phyloP scores from a whole-genome alignment of 768 basidiomycete genomes.

The Suillus subaureus region DNA sequence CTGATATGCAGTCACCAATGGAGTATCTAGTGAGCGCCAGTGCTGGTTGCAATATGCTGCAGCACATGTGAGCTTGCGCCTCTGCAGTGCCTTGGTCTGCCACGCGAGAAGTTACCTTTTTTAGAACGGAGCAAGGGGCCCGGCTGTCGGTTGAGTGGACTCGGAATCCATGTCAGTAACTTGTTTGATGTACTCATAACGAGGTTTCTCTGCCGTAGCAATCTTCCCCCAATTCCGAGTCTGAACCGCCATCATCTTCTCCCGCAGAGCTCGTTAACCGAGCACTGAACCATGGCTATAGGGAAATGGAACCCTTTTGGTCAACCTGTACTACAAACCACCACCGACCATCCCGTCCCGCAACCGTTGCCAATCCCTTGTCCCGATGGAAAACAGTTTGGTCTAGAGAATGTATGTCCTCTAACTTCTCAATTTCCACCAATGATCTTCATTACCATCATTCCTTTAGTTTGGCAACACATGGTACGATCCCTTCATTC shows the following conservation, averaged over 20 bases:
- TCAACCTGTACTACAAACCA: conserved; percentile 21
- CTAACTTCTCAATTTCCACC: conserved; percentile 3
- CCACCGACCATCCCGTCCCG: conserved; percentile 29
- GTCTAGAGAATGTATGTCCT: conserved; percentile 90
- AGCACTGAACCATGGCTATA: conserved; percentile 34
- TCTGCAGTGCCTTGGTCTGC: conserved; percentile 10
- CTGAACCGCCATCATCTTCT: conserved; percentile 7
- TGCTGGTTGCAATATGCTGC: not conserved
- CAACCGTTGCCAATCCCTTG: conserved; percentile 43
- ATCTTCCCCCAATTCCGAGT: conserved; percentile 19
- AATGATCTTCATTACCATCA: conserved; percentile 13
- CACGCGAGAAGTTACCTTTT: conserved; percentile 17
- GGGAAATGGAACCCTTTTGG: conserved; percentile 43
- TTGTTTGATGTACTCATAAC: conserved; percentile 9
- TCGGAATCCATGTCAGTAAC: conserved; percentile 23
- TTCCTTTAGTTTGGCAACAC: conserved; percentile 87
- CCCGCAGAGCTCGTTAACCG: not conserved
- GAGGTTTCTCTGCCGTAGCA: conserved; percentile 9
- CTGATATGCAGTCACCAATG: not conserved
- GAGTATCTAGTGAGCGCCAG: not conserved
- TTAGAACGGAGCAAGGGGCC: conserved; percentile 16
- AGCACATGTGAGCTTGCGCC: conserved; percentile 8
- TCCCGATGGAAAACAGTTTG: conserved; percentile 87
- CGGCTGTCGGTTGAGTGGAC: conserved; percentile 11
- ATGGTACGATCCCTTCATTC: conserved; percentile 55